phyloP scores from a whole-genome alignment of 306 rosid species.

The Lotus japonicus region DNA sequence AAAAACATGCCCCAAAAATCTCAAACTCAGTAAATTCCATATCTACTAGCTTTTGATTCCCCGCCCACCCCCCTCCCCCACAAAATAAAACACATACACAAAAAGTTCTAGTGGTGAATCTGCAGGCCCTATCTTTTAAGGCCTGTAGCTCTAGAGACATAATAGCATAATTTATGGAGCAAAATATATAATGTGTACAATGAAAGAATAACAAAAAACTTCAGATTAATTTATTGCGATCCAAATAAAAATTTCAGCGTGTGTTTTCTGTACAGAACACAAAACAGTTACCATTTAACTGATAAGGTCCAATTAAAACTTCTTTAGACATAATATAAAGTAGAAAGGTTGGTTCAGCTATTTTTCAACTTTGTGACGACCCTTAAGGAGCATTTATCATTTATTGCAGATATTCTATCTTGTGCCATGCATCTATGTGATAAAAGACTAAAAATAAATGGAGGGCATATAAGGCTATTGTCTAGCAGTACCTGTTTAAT shows the following conservation, averaged over 20 bases:
- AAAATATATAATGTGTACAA: not conserved
- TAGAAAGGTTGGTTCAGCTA: not conserved
- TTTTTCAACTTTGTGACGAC: no score
- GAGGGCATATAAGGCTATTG: not conserved
- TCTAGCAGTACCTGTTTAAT: not conserved
- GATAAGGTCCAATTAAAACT: no score
- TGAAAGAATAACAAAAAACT: not conserved
- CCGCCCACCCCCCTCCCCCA: not conserved
- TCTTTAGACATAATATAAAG: no score
- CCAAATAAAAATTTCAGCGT: not conserved
- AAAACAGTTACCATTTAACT: no score
- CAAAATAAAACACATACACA: not conserved
- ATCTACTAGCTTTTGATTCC: conserved; percentile 5
- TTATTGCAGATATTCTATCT: not conserved
- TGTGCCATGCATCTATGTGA: not conserved
- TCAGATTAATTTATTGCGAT: not conserved
- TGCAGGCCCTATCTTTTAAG: not conserved
- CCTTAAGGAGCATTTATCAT: no score
- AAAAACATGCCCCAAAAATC: conserved; percentile 11
- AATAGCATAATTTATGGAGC: not conserved
- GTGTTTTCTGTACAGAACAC: no score
- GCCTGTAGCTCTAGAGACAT: not conserved
- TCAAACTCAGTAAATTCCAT: not conserved
- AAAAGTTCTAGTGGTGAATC: not conserved
- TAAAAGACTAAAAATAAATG: not conserved